phyloP scores from a whole-genome alignment of 176 grass and related monocot genomes.

The Raddia guianensis region DNA sequence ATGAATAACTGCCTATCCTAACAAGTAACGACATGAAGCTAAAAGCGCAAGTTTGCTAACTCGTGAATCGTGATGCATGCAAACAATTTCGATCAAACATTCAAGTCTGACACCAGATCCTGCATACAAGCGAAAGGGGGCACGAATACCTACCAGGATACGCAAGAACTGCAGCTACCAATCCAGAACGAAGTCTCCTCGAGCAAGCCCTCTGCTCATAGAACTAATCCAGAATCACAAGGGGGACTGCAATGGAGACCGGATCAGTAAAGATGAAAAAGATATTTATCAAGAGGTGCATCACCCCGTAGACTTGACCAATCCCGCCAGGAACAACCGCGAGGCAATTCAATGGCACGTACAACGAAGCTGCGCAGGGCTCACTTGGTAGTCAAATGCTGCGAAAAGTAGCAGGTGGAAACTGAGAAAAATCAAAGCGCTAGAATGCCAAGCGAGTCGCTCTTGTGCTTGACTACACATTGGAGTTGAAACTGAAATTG shows the following conservation, averaged over 20 bases:
- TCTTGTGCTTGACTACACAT: background rate
- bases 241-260: background rate
- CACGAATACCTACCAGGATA: background rate
- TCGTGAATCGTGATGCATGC: background rate
- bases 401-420: background rate
- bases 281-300: background rate
- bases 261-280: background rate
- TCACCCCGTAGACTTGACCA: background rate
- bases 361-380: background rate
- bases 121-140: background rate
- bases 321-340: background rate
- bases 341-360: background rate
- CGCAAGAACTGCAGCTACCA: conserved; percentile 4
- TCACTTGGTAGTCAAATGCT: background rate
- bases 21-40: background rate
- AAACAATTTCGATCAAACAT: background rate
- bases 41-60: no score
- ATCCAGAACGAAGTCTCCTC: background rate
- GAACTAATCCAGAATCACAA: background rate
- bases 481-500: no score
- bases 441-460: background rate
- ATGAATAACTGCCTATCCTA: background rate
- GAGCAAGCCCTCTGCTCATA: background rate
- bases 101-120: background rate
- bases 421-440: background rate